Evolutionary conservation across 1,284 basidiomycete species (phyloP), one percentile per base, ranked within the genome.

Genomic region (Ustilago trichophora): DNA sequence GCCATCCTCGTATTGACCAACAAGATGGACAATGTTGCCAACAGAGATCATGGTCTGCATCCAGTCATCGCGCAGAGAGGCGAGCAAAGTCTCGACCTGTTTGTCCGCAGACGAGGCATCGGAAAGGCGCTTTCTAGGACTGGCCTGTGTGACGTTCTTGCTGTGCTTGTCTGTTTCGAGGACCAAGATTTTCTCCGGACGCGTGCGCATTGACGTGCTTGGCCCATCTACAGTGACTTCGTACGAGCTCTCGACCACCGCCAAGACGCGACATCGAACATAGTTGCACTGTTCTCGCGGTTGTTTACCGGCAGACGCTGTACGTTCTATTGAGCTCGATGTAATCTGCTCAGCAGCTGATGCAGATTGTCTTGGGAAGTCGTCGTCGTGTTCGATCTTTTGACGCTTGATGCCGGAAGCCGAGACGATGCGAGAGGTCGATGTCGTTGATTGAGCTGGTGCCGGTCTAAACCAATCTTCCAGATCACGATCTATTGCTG

Each of bases 31-130:
- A 15, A 55, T 58, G 41, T 64, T 69, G 37, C 69, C 68, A 2
- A 40, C 41, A 6, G 47, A 27, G 29, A 75, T 65, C 12, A 53
- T 36, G 6, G 57, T 72, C 25, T 54, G 40, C n/a, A 64, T 33
- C 76, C 76, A 78, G 27, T 78, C 74, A 33, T 76, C 76, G 31
- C 76, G 67, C 5, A 78, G 47, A 8, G 65, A 54, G 4, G 75
- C 75, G 21, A 69, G 49, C 22, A 64, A 19, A 3, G 41, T 48
- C 8, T 55, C 57, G 13, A 37, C 8, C 11, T 37, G 7, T 8
- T 38, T 16, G 6, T 42, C 3, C 5, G 33, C 19, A n/a, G 26
- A 2, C 8, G 18, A n/a, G 3, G 13, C 15, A 12, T 38, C 27
- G 15, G 19, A 26, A 12, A 7, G 13, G 9, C 4, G 19, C 31